Evolutionary conservation across 352 stramenopile species (phyloP), one percentile per base, ranked within the genome.

Genomic region (Pythium scleroteichum): DNA sequence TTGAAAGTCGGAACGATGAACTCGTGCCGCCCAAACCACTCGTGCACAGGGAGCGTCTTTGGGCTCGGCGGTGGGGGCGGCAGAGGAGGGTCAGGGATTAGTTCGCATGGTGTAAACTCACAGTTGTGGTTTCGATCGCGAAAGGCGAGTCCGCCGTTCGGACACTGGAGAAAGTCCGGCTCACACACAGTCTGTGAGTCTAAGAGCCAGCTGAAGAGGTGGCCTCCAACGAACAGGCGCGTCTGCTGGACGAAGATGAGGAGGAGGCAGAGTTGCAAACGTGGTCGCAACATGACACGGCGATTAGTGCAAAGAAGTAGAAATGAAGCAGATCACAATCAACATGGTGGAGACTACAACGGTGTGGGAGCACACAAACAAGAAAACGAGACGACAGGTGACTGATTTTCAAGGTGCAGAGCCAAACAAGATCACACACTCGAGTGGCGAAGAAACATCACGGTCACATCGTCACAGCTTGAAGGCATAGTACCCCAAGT

Each of bases 31-130:
- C 62, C 55, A 62, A 80, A 79, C 77, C 76, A 86, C 4, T 42
- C 24, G 8, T 48, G 22, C 16, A 52, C 48, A 3, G 49, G 14
- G 9, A 68, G 24, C 29, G 49, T 64, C 24, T 67, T 63, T 16
- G 58, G 65, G 4, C 65, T 54, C 5, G 53, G 39, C 1, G 57
- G 53, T 6, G 58, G 22, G 3, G 62, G 48, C 5, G 45, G 52
- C 2, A 64, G 59, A 6, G 57, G 48, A 0, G 55, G 40, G 1
- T 68, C 23, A 4, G 61, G 16, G 0, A 82, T 62, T 17, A 82
- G 61, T 35, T 72, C 60, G 44, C 77, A 86, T 6, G 72, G 72
- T 4, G 72, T 76, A 62, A 84, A 84, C 26, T 62, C 53, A 49
- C 75, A 84, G n/a, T 67, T 33, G 53, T 79, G 63, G 6, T 63